Evolutionary conservation across 2,329 filamentous ascomycete species (phyloP).

Genomic region (Exophiala sp.): DNA sequence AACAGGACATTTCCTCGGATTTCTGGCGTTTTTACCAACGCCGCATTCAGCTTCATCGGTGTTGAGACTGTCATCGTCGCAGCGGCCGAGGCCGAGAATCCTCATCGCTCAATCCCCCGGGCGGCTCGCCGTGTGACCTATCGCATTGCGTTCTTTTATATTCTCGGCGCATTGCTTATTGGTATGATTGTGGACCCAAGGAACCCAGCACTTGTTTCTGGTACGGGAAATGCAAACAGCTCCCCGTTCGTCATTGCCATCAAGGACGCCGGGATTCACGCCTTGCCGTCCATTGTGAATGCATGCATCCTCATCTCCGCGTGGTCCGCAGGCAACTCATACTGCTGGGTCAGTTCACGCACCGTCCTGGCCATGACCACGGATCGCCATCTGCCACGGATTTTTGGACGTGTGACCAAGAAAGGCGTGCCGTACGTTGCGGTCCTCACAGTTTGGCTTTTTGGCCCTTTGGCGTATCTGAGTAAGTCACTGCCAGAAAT

Average conservation of each 20-base stretch:
- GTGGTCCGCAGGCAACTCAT: slow-evolving; percentile 83
- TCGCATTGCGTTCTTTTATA: slow-evolving; percentile 87
- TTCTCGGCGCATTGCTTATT: slow-evolving; percentile 74
- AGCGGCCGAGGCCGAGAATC: slow-evolving; percentile 50
- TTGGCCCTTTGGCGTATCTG: slow-evolving; percentile 61
- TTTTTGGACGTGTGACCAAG: slow-evolving; percentile 77
- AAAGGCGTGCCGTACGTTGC: slow-evolving; percentile 70
- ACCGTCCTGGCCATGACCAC: slow-evolving; percentile 86
- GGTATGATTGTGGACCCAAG: slow-evolving; percentile 76
- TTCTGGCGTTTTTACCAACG: slow-evolving; percentile 63
- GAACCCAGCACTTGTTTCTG: slow-evolving; percentile 59
- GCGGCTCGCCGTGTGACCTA: slow-evolving; percentile 90
- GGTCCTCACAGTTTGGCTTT: slow-evolving; percentile 55
- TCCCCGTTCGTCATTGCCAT: slow-evolving; percentile 95
- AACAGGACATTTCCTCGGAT: slow-evolving; percentile 52
- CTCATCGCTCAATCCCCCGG: slow-evolving; percentile 69
- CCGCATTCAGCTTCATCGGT: slow-evolving; percentile 60
- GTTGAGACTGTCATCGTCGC: slow-evolving; percentile 61
- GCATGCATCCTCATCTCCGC: slow-evolving; percentile 86
- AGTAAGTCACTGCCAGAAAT: too few relatives aligned
- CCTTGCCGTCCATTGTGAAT: slow-evolving; percentile 83
- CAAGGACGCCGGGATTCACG: slow-evolving; percentile 72
- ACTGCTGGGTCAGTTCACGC: slow-evolving; percentile 84
- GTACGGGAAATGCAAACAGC: slow-evolving; percentile 62
- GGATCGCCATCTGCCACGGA: slow-evolving; percentile 72